Evolutionary conservation across 495 filamentous ascomycete species (phyloP), one percentile per base, ranked within the genome.

Genomic region (Penicillium paxilli): DNA sequence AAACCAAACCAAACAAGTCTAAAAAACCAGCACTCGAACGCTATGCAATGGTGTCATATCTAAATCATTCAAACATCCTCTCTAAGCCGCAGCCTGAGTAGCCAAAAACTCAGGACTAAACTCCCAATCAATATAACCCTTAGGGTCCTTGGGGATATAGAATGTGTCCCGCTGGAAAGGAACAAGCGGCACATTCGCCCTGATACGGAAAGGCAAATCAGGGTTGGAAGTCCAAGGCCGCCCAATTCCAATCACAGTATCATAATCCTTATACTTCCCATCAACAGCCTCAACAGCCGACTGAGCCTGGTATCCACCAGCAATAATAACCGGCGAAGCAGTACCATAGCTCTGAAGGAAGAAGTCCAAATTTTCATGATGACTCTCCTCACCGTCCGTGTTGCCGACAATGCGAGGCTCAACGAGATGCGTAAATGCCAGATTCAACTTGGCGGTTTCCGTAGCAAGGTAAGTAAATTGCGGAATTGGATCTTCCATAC

Each of bases 381-480:
- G 80, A 1, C 62, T 64, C 2, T 60, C 33, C 23, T 78, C 77
- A 1, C 65, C 45, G 40, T 81, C 74, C 1, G 62, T 65, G 48
- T 73, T 78, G 1, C 83, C 80, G 0, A 67, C 44, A 26, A 84
- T 62, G 5, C 79, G 70, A 1, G 77, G 55, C 66, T 84, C 79
- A 28, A 90, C 79, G 1, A 90, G 14, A 63, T 92, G 89, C 24
- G 88, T 52, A 64, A 85, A 92, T 0, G 83, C 83, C 20, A 91
- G 70, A 35, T 76, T 70, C n/a, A 85, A 62, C 55, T 70, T 59
- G n/a, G 76, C 77, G 22, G 87, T 61, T 55, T 78, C 66, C 30
- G 63, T n/a, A 5, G 83, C 68, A 2, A 90, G 59, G 55, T 88
- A 74, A 14, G 64, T 69, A 61, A 87, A 92, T 59, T 90, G 84